Base-by-base conservation (phyloP, 2,329 filamentous ascomycete species). In the Lecanicillium sp. region DNA sequence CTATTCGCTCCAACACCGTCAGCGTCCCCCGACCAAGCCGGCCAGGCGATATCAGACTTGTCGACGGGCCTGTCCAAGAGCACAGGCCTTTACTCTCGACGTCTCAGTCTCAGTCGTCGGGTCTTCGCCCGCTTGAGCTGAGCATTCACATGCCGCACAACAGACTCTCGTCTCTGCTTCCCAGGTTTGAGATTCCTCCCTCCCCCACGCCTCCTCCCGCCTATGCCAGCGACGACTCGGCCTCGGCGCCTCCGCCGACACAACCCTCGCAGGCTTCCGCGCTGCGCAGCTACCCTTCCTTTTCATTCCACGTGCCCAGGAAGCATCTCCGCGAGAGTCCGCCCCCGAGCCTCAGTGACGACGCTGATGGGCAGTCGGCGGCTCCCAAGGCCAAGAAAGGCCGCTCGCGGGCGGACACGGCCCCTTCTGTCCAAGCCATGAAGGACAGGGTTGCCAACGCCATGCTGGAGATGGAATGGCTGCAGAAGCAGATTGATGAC, bases 401-500 rank as follows among this genome's bases (percentile, higher is more conserved):
- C 12, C 62, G 65, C 17, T 53, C 61, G 18, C 64, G 71, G 29
- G 63, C 68, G 6, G 53, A 65, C 41, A 66, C 65, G 9, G 61
- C 70, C 4, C 61, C 69, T 4, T 65, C 64, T 41, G 63, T 73
- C 44, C 70, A 77, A 19, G 54, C 54, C 12, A 70, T 78, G 39
- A 70, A 73, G 36, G 69, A 74, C 46, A 64, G 72, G 30, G 72
- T 79, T 32, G 75, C 74, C 20, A 66, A 61, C 43, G 74, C 72
- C 35, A 69, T 79, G 61, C 58, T 74, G 39, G 77, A 81, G 51
- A 64, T 75, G 45, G 78, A 82, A 40, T 62, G 61, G 40, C 56
- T 79, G 31, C 68, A 81, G 55, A 69, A 68, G 41, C 68, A 77
- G 46, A 79, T 81, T 38, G 72, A 81, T 37, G 68, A 73, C 36